Conservation (phyloP, 202 grass and related monocot genomes). For the Eragrostis tef region DNA sequence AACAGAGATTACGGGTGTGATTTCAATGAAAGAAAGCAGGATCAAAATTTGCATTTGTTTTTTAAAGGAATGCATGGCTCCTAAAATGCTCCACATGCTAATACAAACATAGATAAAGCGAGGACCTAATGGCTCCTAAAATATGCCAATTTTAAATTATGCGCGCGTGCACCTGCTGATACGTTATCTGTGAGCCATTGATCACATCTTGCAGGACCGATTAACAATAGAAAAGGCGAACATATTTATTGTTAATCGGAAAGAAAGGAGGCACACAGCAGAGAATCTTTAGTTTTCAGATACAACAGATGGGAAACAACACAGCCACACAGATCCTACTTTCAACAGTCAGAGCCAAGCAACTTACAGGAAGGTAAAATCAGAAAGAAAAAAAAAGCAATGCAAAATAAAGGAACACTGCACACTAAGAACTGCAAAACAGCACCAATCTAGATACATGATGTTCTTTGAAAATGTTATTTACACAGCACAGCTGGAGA, state of each 20-base stretch:
- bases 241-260: not conserved
- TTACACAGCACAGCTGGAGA: constrained; percentile 40
- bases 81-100: constrained; percentile 9
- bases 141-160: constrained; percentile 28
- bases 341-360: constrained; percentile 2
- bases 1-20: constrained; percentile 19
- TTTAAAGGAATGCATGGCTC: constrained; percentile 19
- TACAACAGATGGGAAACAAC: not conserved
- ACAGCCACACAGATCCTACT: not conserved
- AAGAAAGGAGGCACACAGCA: constrained; percentile 4
- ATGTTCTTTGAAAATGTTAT: constrained; percentile 37
- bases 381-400: not conserved
- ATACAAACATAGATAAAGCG: not conserved
- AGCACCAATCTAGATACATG: constrained; percentile 7
- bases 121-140: constrained; percentile 19
- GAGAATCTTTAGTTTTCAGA: constrained; percentile 7
- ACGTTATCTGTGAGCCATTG: not conserved
- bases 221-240: too few species aligned
- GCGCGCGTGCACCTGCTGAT: constrained; percentile 5
- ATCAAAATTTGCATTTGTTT: constrained; percentile 1
- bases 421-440: constrained; percentile 29
- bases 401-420: constrained; percentile 12
- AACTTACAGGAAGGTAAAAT: constrained; percentile 26
- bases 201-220: constrained; percentile 5
- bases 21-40: constrained; percentile 26